Percentiles rank a stretch among this genome's conserved stretches.
phyloP scores from a whole-genome alignment of 768 basidiomycete species.

The Amanita phalloides region DNA sequence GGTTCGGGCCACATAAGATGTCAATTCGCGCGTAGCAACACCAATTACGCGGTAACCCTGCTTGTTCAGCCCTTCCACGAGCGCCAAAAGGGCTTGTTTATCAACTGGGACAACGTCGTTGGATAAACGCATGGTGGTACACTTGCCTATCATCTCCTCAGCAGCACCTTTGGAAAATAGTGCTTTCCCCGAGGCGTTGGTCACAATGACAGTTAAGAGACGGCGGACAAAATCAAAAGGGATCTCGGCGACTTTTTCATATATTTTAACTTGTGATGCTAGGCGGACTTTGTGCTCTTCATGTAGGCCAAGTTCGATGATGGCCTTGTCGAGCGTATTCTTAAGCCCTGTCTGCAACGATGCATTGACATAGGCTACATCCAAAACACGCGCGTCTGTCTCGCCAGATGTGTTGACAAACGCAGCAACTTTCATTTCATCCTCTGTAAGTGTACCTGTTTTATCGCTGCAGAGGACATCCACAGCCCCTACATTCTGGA shows the following conservation, averaged over 20 bases:
- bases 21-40: neutral
- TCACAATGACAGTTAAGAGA: slow-evolving; percentile 20
- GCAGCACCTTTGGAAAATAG: neutral
- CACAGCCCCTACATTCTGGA: slow-evolving; percentile 52
- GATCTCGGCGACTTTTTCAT: slow-evolving; percentile 21
- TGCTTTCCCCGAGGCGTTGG: neutral
- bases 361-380: slow-evolving; percentile 22
- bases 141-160: neutral
- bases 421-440: slow-evolving; percentile 11
- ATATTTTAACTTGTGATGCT: slow-evolving; percentile 9
- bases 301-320: slow-evolving; percentile 16
- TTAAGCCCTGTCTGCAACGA: slow-evolving; percentile 21
- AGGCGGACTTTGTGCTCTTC: slow-evolving; percentile 4
- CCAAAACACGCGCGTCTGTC: slow-evolving; percentile 13
- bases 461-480: slow-evolving; percentile 51
- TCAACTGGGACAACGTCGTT: neutral
- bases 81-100: neutral
- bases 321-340: slow-evolving; percentile 22
- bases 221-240: slow-evolving; percentile 25
- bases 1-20: neutral
- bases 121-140: neutral
- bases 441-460: slow-evolving; percentile 45
- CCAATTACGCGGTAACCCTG: slow-evolving; percentile 1
- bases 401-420: slow-evolving; percentile 8
- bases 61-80: neutral